Percentiles rank a stretch among this genome's conserved stretches.
Conservation (phyloP, 768 basidiomycete species). For the Leccinum truebloodii region DNA sequence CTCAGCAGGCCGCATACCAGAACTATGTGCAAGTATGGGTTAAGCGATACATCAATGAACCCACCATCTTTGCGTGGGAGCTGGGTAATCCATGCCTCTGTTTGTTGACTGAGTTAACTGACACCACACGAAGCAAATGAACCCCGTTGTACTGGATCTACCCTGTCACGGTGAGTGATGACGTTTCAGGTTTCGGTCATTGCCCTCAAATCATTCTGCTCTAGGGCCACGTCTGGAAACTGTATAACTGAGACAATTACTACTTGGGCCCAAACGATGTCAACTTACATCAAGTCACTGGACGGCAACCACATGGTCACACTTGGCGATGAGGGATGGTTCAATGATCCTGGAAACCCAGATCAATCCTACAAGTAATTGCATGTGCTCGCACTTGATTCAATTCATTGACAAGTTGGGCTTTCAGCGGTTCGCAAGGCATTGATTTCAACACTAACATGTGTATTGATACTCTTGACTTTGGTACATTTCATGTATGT, state of each 20-base stretch:
- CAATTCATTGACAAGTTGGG: neutral
- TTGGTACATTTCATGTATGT: constrained; percentile 66
- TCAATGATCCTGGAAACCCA: constrained; percentile 46
- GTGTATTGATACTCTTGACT: constrained; percentile 58
- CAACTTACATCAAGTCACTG: constrained; percentile 63
- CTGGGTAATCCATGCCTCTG: constrained; percentile 13
- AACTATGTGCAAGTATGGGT: neutral
- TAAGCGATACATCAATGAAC: neutral
- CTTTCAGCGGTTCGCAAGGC: constrained; percentile 50
- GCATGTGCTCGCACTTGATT: neutral
- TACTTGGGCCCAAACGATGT: constrained; percentile 53
- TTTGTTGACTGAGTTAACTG: neutral
- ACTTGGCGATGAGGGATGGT: constrained; percentile 67
- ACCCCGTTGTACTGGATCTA: constrained; percentile 21
- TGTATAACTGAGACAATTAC: constrained; percentile 52
- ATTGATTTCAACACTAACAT: constrained; percentile 65
- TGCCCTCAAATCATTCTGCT: neutral
- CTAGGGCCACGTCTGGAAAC: constrained; percentile 13
- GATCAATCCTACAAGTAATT: constrained; percentile 55
- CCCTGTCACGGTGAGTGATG: neutral
- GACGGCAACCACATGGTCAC: constrained; percentile 64
- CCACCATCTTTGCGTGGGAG: constrained; percentile 22
- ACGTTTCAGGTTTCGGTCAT: too few relatives aligned
- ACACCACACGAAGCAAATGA: constrained; percentile 12
- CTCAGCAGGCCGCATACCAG: constrained; percentile 20